Conservation (phyloP, 75 land plant genomes). For the Isoetes taiwanensis region DNA sequence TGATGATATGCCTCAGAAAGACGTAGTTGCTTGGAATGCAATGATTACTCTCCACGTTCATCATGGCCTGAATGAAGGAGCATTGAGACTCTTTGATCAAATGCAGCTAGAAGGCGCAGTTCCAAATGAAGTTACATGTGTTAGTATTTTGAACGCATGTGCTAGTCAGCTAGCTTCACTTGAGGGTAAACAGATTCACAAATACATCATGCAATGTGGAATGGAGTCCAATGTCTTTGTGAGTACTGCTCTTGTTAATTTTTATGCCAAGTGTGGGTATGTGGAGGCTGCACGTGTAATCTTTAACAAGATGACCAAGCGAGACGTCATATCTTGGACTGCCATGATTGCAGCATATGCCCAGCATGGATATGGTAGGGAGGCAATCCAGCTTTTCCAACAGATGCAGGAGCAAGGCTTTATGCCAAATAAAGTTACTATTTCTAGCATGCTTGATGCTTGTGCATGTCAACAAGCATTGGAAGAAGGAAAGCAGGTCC, state of each 20-base stretch:
- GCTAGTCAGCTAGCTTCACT: conserved; percentile 6
- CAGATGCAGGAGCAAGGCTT: conserved; percentile 30
- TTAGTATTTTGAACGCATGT: conserved; percentile 10
- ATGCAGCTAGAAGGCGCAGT: conserved; percentile 20
- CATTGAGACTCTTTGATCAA: conserved; percentile 21
- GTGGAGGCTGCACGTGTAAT: conserved; percentile 31
- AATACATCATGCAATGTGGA: conserved; percentile 26
- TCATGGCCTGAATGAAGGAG: conserved; percentile 33
- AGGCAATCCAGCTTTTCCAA: conserved; percentile 35
- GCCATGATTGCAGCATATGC: conserved; percentile 60
- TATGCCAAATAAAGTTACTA: conserved; percentile 34
- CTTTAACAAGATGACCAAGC: conserved; percentile 17
- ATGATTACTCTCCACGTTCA: conserved; percentile 34
- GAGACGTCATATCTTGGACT: conserved; percentile 42
- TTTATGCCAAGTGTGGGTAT: conserved; percentile 59
- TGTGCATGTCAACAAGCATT: conserved; percentile 21
- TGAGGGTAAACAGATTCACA: conserved; percentile 55
- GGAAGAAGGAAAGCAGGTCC: conserved; percentile 33
- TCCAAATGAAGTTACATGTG: conserved; percentile 9
- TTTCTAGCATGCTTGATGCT: conserved; percentile 38
- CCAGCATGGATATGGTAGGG: conserved; percentile 38
- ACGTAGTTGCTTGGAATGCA: conserved; percentile 45
- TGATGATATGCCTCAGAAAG: conserved; percentile 12
- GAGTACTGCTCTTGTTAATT: conserved; percentile 38
- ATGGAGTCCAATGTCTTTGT: conserved; percentile 23